Conservation (phyloP, 2,329 filamentous ascomycete species). For the Fusarium mangiferae region DNA sequence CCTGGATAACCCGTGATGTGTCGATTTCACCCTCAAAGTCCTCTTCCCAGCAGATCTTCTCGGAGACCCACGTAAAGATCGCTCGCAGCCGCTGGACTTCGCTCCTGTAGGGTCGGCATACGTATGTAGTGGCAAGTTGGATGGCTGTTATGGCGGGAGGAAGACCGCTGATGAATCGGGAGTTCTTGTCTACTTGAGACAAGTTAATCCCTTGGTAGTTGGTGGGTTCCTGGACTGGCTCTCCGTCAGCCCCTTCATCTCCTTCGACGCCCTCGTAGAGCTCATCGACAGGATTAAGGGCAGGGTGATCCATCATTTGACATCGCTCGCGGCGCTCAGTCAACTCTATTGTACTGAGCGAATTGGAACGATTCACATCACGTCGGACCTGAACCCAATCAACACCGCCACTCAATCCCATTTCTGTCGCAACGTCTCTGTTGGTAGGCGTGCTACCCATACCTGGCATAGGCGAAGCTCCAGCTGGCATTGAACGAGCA, state of each 20-base stretch:
- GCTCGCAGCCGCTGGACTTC: constrained; percentile 92
- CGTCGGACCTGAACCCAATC: constrained; percentile 99
- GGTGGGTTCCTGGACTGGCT: constrained; percentile 82
- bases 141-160: constrained; percentile 84
- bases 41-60: constrained; percentile 95
- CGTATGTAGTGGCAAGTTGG: constrained; percentile 87
- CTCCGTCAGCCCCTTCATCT: constrained; percentile 87
- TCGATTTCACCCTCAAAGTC: constrained; percentile 89
- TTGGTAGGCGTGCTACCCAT: constrained; percentile 51
- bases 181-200: constrained; percentile 92
- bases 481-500: constrained; percentile 53
- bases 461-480: constrained; percentile 56
- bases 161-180: constrained; percentile 86
- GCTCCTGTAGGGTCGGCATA: constrained; percentile 93
- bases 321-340: constrained; percentile 87
- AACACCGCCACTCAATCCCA: constrained; percentile 70
- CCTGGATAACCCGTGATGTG: constrained; percentile 83
- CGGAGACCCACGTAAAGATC: constrained; percentile 98
- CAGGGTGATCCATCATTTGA: constrained; percentile 92
- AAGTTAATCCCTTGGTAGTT: constrained; percentile 86
- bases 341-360: constrained; percentile 87
- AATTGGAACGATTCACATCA: constrained; percentile 95
- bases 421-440: constrained; percentile 72
- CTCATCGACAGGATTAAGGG: constrained; percentile 89
- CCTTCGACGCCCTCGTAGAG: constrained; percentile 86